Base-by-base conservation (phyloP, 2,329 filamentous ascomycete species). In the Aspergillus neoniger region DNA sequence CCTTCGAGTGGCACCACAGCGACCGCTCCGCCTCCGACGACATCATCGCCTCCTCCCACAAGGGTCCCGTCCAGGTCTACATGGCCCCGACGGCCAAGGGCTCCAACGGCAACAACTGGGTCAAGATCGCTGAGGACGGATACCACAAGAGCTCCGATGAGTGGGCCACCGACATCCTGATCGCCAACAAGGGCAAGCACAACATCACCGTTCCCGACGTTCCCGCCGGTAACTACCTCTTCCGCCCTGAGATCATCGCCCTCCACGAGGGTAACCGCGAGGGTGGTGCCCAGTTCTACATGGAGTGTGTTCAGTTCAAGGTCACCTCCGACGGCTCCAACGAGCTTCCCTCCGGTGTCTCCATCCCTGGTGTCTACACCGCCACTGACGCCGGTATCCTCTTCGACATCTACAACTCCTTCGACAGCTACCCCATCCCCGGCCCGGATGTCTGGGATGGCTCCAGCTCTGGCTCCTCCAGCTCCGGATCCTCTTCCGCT, bases 1-100 rank as follows among this genome's bases (percentile, higher is more conserved):
- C 66, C 57, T 68, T 68, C 44, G 66, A 68, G 57, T 68, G 66
- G 66, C 66, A 68, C 65, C 66, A 68, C 63, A 47, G 63, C 57
- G 49, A 36, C 57, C 66, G 66, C 10, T 38, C 51, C 28, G 43
- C 30, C 44, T 60, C 61, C 5, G 66, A 68, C 66, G 66, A 68
- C 61, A 67, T 68, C 65, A 68, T 68, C 53, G 66, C 60, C 50
- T 57, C 58, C 10, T 67, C 66, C 23, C 66, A 68, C 55, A 25
- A 52, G 19, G 66, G 66, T 17, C 66, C 66, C 47, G 57, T 68
- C 55, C 25, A 67, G 32, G 62, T 64, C 51, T 68, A 68, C 66
- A 68, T 68, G 58, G 66, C 66, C 5, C 61, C 61, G 8, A 68
- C 65, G 12, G 53, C 62, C 38, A 59, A 60, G 53, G 66, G 66